Evolutionary conservation across 306 rosid genomes (phyloP).

Genomic region (Luffa aegyptiaca): DNA sequence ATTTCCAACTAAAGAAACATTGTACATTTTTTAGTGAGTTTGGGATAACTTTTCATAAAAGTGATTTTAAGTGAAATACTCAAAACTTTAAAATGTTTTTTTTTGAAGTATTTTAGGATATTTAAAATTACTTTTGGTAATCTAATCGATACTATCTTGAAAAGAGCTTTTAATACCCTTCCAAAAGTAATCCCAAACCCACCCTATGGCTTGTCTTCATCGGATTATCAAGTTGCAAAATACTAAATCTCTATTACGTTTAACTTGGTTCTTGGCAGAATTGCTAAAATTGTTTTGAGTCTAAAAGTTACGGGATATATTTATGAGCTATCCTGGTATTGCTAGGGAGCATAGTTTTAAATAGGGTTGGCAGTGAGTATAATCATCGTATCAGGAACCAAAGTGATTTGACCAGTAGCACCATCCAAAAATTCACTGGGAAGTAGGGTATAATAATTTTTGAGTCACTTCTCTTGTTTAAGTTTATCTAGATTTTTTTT

Average conservation of each 20-base stretch:
- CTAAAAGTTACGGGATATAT: neutral
- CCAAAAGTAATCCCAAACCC: neutral
- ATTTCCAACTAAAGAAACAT: neutral
- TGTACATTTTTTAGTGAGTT: neutral
- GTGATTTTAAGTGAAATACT: neutral
- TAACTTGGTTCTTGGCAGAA: neutral
- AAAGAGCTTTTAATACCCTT: neutral
- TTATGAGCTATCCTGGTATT: neutral
- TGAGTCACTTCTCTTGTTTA: neutral
- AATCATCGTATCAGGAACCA: neutral
- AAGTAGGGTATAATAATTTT: neutral
- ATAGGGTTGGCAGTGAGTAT: neutral
- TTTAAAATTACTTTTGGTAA: neutral
- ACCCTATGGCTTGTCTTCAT: neutral
- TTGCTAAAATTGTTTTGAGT: neutral
- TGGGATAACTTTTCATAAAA: neutral
- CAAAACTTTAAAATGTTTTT: neutral
- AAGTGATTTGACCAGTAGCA: neutral
- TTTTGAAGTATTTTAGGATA: neutral
- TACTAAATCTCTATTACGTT: neutral
- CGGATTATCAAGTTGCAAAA: neutral
- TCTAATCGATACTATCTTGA: neutral
- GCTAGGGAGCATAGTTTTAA: neutral
- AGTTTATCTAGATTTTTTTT: neutral
- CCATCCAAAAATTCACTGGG: neutral